A percentile compares a stretch with the other conserved stretches of the same genome.
Conservation (phyloP, 2,329 filamentous ascomycete genomes). For the Ceratocystiopsis sp. region DNA sequence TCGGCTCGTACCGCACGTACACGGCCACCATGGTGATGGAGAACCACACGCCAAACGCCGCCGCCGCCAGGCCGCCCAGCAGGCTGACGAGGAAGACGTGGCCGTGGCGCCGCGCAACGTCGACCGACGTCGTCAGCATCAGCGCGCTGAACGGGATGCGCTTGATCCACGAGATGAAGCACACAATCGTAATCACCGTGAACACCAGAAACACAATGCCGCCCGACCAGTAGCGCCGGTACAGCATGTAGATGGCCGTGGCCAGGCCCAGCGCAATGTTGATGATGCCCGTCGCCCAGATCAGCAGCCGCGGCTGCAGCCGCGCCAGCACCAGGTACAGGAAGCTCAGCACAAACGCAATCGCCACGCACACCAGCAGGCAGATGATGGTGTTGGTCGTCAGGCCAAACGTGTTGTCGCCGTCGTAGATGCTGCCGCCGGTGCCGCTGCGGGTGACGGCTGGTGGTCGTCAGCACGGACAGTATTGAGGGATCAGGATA, state of each 20-base stretch:
- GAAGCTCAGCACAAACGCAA: slow-evolving; percentile 60
- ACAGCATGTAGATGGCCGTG: slow-evolving; percentile 75
- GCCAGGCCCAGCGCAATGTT: slow-evolving; percentile 75
- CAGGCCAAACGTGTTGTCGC: slow-evolving; percentile 46
- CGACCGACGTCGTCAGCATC: slow-evolving; percentile 74
- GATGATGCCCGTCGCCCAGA: slow-evolving; percentile 81
- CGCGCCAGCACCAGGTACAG: slow-evolving; percentile 62
- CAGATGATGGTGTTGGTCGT: slow-evolving; percentile 75
- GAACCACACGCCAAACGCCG: slow-evolving; percentile 71
- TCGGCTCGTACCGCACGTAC: slow-evolving; percentile 68
- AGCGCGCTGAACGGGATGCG: slow-evolving; percentile 82
- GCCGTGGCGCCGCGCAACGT: slow-evolving; percentile 67
- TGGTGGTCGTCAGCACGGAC: slow-evolving; percentile 9
- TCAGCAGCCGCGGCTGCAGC: slow-evolving; percentile 72
- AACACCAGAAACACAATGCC: slow-evolving; percentile 82
- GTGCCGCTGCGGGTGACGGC: slow-evolving; percentile 39
- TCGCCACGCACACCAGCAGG: slow-evolving; percentile 59
- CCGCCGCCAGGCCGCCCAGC: slow-evolving; percentile 61
- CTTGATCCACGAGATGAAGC: slow-evolving; percentile 77
- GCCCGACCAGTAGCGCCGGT: slow-evolving; percentile 57
- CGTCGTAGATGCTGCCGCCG: slow-evolving; percentile 58
- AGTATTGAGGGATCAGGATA: background rate
- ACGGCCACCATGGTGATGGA: slow-evolving; percentile 72
- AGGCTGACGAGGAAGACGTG: slow-evolving; percentile 77
- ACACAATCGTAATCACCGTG: slow-evolving; percentile 60